Conservation (phyloP, 2,329 filamentous ascomycete genomes). For the Lasiodiplodia sp. region DNA sequence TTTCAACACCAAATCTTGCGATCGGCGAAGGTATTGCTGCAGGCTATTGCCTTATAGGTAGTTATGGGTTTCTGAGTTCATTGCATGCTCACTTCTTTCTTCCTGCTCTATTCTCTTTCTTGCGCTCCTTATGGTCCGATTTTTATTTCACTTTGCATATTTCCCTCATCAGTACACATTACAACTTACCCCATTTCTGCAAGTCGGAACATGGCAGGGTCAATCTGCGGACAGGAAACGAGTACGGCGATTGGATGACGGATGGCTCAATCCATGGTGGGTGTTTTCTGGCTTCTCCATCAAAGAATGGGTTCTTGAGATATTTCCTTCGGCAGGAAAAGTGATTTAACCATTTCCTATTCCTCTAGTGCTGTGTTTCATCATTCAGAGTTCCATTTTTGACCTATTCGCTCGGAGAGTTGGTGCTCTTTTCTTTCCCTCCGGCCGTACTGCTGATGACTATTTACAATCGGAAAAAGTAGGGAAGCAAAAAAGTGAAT, state of each 20-base stretch:
- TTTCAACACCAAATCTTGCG: conserved; percentile 2
- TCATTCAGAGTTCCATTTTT: conserved; percentile 1
- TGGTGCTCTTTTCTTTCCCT: background rate
- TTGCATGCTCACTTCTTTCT: background rate
- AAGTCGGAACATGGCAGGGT: conserved; percentile 11
- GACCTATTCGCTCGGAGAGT: background rate
- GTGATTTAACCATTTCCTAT: conserved; percentile 11
- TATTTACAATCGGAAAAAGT: background rate
- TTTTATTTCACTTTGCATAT: conserved; percentile 5
- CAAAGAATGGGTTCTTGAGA: conserved; percentile 14
- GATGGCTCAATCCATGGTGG: conserved; percentile 9
- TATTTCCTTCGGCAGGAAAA: conserved; percentile 16
- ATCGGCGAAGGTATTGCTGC: conserved; percentile 14
- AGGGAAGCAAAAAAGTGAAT: conserved; percentile 5
- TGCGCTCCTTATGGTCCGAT: background rate
- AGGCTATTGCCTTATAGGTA: background rate
- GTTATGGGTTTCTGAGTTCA: background rate
- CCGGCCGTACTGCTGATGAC: conserved; percentile 10
- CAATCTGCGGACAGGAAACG: conserved; percentile 6
- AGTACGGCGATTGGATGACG: conserved; percentile 21
- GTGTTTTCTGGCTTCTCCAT: conserved; percentile 22
- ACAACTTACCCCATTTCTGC: conserved; percentile 1
- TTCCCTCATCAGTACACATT: conserved; percentile 20
- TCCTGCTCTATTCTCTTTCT: background rate
- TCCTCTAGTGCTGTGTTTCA: background rate